phyloP scores from a whole-genome alignment of 768 basidiomycete genomes.

The Kwoniella shandongensis region DNA sequence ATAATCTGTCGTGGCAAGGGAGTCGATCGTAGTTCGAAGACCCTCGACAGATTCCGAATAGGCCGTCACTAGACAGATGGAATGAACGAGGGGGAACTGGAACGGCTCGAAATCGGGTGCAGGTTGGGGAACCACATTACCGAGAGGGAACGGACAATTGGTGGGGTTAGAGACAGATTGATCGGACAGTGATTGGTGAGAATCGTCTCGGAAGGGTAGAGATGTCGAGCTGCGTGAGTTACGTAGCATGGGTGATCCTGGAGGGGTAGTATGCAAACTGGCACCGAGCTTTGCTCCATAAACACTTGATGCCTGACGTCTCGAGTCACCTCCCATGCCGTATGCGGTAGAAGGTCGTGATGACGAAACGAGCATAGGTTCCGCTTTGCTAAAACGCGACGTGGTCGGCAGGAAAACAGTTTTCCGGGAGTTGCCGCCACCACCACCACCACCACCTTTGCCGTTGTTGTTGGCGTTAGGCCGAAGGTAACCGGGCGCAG shows the following conservation, averaged over 20 bases:
- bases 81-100: constrained; percentile 89
- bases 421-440: constrained; percentile 56
- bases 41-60: constrained; percentile 98
- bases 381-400: constrained; percentile 65
- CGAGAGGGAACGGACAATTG: constrained; percentile 88
- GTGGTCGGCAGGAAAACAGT: constrained; percentile 58
- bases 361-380: constrained; percentile 59
- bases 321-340: constrained; percentile 35
- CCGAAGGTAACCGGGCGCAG: constrained; percentile 85
- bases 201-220: constrained; percentile 60
- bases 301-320: constrained; percentile 55
- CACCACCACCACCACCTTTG: constrained; percentile 55
- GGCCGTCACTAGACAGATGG: constrained; percentile 94
- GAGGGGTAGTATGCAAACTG: constrained; percentile 63
- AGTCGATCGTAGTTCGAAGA: constrained; percentile 95
- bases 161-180: constrained; percentile 22
- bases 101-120: constrained; percentile 89
- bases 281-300: constrained; percentile 55
- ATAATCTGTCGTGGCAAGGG: constrained; percentile 95
- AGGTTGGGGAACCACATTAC: constrained; percentile 87
- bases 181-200: constrained; percentile 48
- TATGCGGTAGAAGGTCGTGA: constrained; percentile 52
- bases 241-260: constrained; percentile 69
- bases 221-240: constrained; percentile 82
- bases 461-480: constrained; percentile 78